Evolutionary conservation across 148 eudicot species (phyloP), one percentile per base, ranked within the genome.

Genomic region (Pharnaceum exiguum): DNA sequence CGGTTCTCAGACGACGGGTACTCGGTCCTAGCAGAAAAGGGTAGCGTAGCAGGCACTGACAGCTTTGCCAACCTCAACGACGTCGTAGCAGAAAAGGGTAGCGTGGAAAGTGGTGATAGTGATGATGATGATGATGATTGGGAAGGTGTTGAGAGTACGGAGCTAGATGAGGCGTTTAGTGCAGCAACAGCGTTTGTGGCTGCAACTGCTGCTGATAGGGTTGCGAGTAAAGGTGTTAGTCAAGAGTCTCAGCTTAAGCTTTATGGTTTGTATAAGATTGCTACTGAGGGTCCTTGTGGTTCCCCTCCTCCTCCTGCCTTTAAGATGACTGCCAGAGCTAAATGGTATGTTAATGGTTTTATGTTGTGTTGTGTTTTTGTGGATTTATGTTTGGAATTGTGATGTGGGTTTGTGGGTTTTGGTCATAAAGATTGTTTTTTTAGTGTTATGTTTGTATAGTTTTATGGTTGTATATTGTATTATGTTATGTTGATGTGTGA

Each of bases 61-160:
- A 40, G 55, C n/a, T n/a, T n/a, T n/a, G n/a, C n/a, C n/a, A n/a
- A n/a, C n/a, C n/a, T n/a, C n/a, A n/a, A n/a, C n/a, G n/a, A n/a
- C n/a, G 55, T 75, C 27, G 30, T 76, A 29, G 75, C 66, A 5
- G 86, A 80, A 55, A 69, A 57, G 36, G 81, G 62, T 0, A 68
- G 77, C 27, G 68, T 48, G 0, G 75, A 36, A 35, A 74, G 66
- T 7, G 46, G 57, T 38, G 74, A 73, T 58, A 40, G 55, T 62
- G 71, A 48, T 24, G 81, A 77, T 52, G 76, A 71, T 28, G 97
- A 91, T 55, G 95, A 87, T 70, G 99, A 89, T 82, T 94, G 99
- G 99, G 99, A 94, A 50, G 99, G 99, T 15, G 91, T 94, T 10
- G 99, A 89, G 77, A 94, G 89, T 49, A 94, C 96, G 51, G 99